Evolutionary conservation across 345 rosid species (phyloP), one percentile per base, ranked within the genome.

Genomic region (Ricinus communis): DNA sequence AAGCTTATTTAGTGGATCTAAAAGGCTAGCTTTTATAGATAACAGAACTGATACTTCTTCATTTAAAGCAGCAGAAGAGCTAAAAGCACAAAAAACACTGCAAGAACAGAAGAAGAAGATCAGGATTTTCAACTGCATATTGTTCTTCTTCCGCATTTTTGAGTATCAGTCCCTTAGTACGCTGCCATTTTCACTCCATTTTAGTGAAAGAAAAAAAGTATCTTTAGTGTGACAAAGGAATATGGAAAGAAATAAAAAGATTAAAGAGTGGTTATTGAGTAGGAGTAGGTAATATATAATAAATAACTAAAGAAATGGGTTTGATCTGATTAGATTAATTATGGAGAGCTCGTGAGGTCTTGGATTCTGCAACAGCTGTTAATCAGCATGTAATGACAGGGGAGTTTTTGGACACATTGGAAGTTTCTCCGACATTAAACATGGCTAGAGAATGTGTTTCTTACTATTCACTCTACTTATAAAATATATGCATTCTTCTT

Each of bases 391-490:
- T 56, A 78, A 70, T 77, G 81, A 80, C 74, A 62, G 74, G 76
- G 75, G 56, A 67, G 79, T 55, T 76, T 82, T 86, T 88, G 91
- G 85, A 83, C 69, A 70, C 75, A 80, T 59, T 83, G 82, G 88
- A 86, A 82, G 83, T 75, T 76, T 78, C 78, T 71, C 87, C 87
- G 85, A 88, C 90, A 86, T 73, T 45, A 82, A 87, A 85, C 90
- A 77, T 86, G 87, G 85, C 74, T 69, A 75, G 80, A 77, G 85
- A 86, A 84, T 87, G 87, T 81, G 85, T 81, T 85, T 64, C 71
- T 72, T 75, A 68, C 82, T 77, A 40, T 70, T 76, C 40, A 15
- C n/a, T 58, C 16, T 1, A 61, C 73, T 49, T 58, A 52, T 70
- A 25, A 33, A 33, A 33, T 41, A 68, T 77, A 28, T 28, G 1